Percentiles rank a stretch among this genome's conserved stretches.
Conservation (phyloP, 2,329 filamentous ascomycete genomes). For the Fusarium pseudograminearum region DNA sequence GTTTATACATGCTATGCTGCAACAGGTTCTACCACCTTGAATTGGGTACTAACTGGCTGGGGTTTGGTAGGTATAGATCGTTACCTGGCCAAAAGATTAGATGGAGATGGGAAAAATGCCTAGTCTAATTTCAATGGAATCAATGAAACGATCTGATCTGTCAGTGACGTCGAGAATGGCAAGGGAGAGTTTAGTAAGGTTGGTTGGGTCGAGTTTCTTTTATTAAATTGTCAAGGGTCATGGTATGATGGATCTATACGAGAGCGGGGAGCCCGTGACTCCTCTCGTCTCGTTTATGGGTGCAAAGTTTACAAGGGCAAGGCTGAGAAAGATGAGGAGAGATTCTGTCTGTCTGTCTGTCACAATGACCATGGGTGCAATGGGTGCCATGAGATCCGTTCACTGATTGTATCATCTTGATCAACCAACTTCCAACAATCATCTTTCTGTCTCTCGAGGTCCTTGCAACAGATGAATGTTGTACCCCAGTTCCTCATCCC, state of each 20-base stretch:
- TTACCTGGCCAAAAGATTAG: slow-evolving; percentile 21
- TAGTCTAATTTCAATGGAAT: slow-evolving; percentile 25
- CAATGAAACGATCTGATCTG: not conserved
- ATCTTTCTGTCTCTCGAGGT: not conserved
- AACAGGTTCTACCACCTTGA: slow-evolving; percentile 12
- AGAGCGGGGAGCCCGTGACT: slow-evolving; percentile 21
- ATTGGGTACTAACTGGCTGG: slow-evolving; percentile 4
- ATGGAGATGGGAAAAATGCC: slow-evolving; percentile 1
- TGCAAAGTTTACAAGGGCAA: slow-evolving; percentile 15
- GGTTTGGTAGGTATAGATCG: slow-evolving; percentile 1
- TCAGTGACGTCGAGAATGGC: slow-evolving; percentile 25
- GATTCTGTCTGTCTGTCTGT: no score
- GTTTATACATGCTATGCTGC: not conserved
- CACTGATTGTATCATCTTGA: not conserved
- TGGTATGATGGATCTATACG: slow-evolving; percentile 35
- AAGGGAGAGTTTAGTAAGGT: slow-evolving; percentile 12
- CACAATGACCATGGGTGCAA: not conserved
- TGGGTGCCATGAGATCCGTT: not conserved
- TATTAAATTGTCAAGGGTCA: slow-evolving; percentile 39
- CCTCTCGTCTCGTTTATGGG: slow-evolving; percentile 10
- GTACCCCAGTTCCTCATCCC: slow-evolving; percentile 27
- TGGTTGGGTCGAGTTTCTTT: slow-evolving; percentile 9
- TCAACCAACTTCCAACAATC: not conserved
- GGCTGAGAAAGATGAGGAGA: slow-evolving; percentile 6
- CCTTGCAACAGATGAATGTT: not conserved